Conservation (phyloP, 73 alveolate genomes). For the Blepharisma stoltei region DNA sequence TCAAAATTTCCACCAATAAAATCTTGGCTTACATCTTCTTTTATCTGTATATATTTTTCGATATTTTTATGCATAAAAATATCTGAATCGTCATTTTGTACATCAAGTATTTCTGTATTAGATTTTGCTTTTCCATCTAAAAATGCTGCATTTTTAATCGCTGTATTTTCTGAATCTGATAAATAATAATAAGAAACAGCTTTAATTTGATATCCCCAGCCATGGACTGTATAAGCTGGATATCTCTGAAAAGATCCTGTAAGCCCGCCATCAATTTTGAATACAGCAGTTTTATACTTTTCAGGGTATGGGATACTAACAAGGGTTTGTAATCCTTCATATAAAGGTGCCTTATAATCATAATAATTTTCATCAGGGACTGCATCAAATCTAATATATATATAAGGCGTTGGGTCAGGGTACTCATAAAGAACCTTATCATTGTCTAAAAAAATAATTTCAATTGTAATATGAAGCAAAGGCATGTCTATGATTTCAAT, state of each 20-base stretch:
- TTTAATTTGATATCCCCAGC: background rate
- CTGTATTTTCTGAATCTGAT: background rate
- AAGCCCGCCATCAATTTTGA: constrained; percentile 21
- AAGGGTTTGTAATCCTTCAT: background rate
- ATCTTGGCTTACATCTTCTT: too few relatives aligned
- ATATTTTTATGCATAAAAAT: too few relatives aligned
- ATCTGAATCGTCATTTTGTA: too few relatives aligned
- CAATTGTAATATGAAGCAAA: too few relatives aligned
- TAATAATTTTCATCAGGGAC: constrained; percentile 16
- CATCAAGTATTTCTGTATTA: too few relatives aligned
- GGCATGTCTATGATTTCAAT: too few relatives aligned
- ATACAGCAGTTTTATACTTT: background rate
- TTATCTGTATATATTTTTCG: too few relatives aligned
- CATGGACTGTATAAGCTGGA: constrained; percentile 13
- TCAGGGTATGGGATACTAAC: background rate
- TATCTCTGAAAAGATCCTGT: background rate
- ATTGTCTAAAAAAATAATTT: background rate
- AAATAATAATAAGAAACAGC: constrained; percentile 3
- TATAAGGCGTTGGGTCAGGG: constrained; percentile 15
- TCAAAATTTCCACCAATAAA: too few relatives aligned
- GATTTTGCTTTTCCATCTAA: too few relatives aligned
- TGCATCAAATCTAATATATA: background rate
- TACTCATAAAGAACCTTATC: constrained; percentile 3
- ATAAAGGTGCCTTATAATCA: background rate
- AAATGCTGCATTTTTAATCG: too few relatives aligned